These are phyloP conservation scores for Candida corydali DNA, from an alignment of 805 yeast genomes.

Conservation along the genomic window DNA sequence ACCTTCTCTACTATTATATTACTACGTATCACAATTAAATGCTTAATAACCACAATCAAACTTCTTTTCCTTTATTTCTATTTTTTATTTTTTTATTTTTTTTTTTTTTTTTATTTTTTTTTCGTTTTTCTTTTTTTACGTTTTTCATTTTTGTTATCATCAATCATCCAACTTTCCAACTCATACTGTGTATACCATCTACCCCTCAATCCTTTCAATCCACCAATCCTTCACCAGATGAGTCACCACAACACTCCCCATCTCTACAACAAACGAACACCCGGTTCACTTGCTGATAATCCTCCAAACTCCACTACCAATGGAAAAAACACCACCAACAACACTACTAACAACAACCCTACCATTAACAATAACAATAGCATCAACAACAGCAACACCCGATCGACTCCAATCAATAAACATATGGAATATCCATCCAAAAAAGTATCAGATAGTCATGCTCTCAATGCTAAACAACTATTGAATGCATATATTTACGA, in stretches of 20 bases:
- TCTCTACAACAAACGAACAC: slow-evolving; percentile 27
- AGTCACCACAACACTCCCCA: slow-evolving; percentile 37
- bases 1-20: no score
- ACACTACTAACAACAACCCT: neutral
- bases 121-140: neutral
- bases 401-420: neutral
- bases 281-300: slow-evolving; percentile 14
- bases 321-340: slow-evolving; percentile 1
- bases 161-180: neutral
- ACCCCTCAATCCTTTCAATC: neutral
- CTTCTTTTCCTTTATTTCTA: neutral
- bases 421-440: slow-evolving; percentile 2
- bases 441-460: slow-evolving; percentile 38
- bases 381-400: neutral
- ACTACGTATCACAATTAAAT: no score
- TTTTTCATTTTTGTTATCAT: neutral
- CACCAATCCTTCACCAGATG: slow-evolving; percentile 15
- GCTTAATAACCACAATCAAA: no score
- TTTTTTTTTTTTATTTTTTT: neutral
- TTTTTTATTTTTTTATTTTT: neutral
- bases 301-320: neutral
- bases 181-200: neutral
- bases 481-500: slow-evolving; percentile 85
- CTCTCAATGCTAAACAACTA: slow-evolving; percentile 47
- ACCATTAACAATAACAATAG: slow-evolving; percentile 4